Evolutionary conservation across 768 basidiomycete genomes (phyloP).

Genomic region (Kwoniella bestiolae): DNA sequence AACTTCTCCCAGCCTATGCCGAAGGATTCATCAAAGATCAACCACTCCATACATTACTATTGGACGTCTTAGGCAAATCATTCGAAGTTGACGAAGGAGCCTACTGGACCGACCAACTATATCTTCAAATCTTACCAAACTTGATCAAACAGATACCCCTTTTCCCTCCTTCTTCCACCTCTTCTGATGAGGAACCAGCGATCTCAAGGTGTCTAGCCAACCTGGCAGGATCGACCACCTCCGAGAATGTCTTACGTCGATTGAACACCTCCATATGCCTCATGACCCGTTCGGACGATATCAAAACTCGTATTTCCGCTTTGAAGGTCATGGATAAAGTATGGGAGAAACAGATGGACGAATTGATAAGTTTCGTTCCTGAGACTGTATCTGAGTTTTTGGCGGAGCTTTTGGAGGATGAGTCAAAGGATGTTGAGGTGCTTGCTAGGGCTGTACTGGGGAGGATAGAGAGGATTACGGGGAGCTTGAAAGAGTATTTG

Average conservation of each 20-base stretch:
- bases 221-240: conserved; percentile 66
- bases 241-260: conserved; percentile 70
- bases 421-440: conserved; percentile 77
- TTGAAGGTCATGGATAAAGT: conserved; percentile 70
- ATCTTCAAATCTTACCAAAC: conserved; percentile 63
- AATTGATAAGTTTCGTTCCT: conserved; percentile 82
- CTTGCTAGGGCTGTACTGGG: conserved; percentile 62
- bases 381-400: conserved; percentile 62
- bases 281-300: conserved; percentile 84
- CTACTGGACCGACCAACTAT: conserved; percentile 87
- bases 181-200: conserved; percentile 37
- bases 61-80: conserved; percentile 70
- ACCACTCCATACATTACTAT: conserved; percentile 68
- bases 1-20: conserved; percentile 65
- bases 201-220: conserved; percentile 58
- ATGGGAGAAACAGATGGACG: conserved; percentile 78
- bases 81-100: conserved; percentile 79
- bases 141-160: conserved; percentile 71
- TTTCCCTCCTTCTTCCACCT: conserved; percentile 55
- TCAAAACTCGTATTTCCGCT: conserved; percentile 70
- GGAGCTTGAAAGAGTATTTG: conserved; percentile 52
- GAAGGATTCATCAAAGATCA: conserved; percentile 56
- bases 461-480: conserved; percentile 54
- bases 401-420: conserved; percentile 63
- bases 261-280: conserved; percentile 84